These are phyloP conservation scores for Podaxis sp. DNA, from an alignment of 768 basidiomycete species.

Conservation along the genomic window DNA sequence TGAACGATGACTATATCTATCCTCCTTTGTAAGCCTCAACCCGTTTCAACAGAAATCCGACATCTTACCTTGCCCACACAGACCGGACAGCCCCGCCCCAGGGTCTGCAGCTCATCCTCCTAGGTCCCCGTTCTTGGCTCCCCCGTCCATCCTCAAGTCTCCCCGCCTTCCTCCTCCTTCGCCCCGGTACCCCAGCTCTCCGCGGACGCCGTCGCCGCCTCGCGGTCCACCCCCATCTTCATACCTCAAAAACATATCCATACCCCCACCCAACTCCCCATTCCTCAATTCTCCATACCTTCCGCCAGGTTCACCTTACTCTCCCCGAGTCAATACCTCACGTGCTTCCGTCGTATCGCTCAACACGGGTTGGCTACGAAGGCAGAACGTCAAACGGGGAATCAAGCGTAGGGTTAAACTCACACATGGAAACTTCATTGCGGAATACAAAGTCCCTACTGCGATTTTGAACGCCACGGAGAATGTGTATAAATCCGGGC, in stretches of 20 bases:
- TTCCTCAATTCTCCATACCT: constrained; percentile 17
- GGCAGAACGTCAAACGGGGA: constrained; percentile 80
- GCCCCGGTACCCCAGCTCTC: constrained; percentile 1
- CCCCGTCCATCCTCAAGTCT: constrained; percentile 6
- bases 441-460: constrained; percentile 79
- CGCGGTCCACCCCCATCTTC: constrained; percentile 2
- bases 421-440: constrained; percentile 84
- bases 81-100: not conserved
- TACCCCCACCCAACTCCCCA: constrained; percentile 1
- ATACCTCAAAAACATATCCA: not conserved
- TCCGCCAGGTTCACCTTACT: constrained; percentile 15
- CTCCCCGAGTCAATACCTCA: constrained; percentile 14
- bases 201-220: not conserved
- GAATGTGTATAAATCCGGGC: constrained; percentile 57
- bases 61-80: not conserved
- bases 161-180: not conserved
- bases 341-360: constrained; percentile 18
- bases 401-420: constrained; percentile 89
- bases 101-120: not conserved
- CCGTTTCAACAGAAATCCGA: not conserved
- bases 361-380: constrained; percentile 58
- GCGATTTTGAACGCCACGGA: constrained; percentile 77
- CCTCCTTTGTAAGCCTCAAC: not conserved
- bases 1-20: constrained; percentile 4
- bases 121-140: not conserved